Percentiles rank a stretch among this genome's conserved stretches.
Conservation (phyloP, 176 grass and related monocot species). For the Aegilops tauschii region DNA sequence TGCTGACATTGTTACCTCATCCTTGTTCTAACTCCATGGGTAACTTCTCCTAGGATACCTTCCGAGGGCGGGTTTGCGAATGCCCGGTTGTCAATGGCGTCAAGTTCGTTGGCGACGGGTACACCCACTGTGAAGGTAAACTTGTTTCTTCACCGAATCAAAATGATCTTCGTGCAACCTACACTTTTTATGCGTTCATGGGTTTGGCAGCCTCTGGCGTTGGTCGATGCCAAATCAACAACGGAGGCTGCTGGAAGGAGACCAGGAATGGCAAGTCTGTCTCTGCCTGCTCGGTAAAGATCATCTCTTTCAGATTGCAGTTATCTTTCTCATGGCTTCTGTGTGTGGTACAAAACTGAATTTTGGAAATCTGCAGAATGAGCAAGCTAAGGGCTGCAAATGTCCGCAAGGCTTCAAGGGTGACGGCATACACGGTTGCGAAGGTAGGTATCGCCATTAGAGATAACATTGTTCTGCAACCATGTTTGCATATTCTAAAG, state of each 20-base stretch:
- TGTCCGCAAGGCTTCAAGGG: conserved; percentile 73
- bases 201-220: conserved; percentile 62
- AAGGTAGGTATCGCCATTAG: conserved; percentile 63
- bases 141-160: neutral
- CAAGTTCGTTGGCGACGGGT: conserved; percentile 81
- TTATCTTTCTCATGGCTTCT: neutral
- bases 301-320: conserved; percentile 1
- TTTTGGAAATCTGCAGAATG: conserved; percentile 42
- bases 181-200: neutral
- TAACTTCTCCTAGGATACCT: conserved; percentile 59
- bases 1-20: neutral
- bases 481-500: neutral
- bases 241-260: conserved; percentile 87
- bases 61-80: conserved; percentile 84
- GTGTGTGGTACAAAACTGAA: conserved; percentile 9
- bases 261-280: conserved; percentile 56
- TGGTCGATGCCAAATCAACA: conserved; percentile 77
- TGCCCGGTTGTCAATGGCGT: conserved; percentile 73
- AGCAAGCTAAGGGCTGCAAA: conserved; percentile 70
- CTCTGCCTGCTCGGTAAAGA: conserved; percentile 85
- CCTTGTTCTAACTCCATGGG: neutral
- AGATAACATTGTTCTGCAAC: neutral
- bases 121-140: conserved; percentile 80
- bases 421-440: conserved; percentile 60
- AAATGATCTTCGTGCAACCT: neutral